Percentiles rank a stretch among this genome's conserved stretches.
phyloP scores from a whole-genome alignment of 1,284 basidiomycete species.

The Ganoderma multipileum region DNA sequence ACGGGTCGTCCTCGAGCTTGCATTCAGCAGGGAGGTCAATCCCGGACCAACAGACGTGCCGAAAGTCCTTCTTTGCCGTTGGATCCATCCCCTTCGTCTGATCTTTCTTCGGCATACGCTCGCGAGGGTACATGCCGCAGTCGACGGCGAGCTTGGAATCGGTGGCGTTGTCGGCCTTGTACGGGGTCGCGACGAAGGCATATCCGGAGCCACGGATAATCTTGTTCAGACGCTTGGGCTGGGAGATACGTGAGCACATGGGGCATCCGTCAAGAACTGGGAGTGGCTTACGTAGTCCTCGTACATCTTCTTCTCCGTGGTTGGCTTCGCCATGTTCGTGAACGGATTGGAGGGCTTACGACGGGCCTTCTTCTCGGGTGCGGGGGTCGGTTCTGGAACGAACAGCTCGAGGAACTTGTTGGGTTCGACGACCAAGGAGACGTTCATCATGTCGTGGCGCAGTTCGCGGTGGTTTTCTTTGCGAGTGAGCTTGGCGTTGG shows the following conservation, averaged over 20 bases:
- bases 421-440: neutral
- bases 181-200: slow-evolving; percentile 7
- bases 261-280: neutral
- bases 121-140: slow-evolving; percentile 9
- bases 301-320: slow-evolving; percentile 10
- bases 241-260: neutral
- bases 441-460: slow-evolving; percentile 9
- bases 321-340: neutral
- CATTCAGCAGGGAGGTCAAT: slow-evolving; percentile 19
- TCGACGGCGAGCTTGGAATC: slow-evolving; percentile 8
- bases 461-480: neutral
- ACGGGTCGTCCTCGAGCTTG: slow-evolving; percentile 17
- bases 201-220: neutral
- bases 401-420: slow-evolving; percentile 3
- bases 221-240: slow-evolving; percentile 7
- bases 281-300: neutral
- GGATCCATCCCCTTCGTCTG: neutral
- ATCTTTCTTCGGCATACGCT: neutral
- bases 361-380: neutral
- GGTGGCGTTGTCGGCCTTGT: neutral
- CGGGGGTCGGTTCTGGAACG: neutral
- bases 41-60: slow-evolving; percentile 11
- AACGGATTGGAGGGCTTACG: slow-evolving; percentile 2
- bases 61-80: neutral
- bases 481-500: neutral